Evolutionary conservation across 257 asterid species (phyloP).

Genomic region (Nicotiana paniculata): DNA sequence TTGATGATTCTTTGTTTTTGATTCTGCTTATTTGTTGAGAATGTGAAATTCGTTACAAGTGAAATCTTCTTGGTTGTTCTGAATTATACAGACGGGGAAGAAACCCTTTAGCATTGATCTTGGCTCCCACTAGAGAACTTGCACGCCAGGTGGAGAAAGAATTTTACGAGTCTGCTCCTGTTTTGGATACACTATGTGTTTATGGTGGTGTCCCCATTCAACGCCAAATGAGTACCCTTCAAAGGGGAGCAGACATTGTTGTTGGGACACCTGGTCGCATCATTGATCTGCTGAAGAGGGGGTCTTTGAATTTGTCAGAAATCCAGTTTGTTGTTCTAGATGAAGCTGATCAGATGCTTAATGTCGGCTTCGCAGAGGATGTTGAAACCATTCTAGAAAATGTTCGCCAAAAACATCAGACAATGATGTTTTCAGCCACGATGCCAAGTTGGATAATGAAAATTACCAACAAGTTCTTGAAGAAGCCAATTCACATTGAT

Average conservation of each 20-base stretch:
- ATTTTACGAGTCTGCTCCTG: conserved; percentile 67
- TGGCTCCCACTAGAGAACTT: conserved; percentile 98
- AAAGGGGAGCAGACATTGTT: conserved; percentile 72
- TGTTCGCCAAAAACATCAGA: conserved; percentile 76
- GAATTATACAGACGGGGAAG: conserved; percentile 55
- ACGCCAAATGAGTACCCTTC: conserved; percentile 77
- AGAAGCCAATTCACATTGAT: conserved; percentile 68
- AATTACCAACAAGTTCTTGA: conserved; percentile 77
- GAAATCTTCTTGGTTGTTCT: conserved; percentile 12
- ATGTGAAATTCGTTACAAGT: not conserved
- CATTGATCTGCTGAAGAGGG: conserved; percentile 86
- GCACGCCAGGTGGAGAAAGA: conserved; percentile 92
- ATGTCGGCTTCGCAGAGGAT: conserved; percentile 94
- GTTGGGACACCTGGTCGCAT: conserved; percentile 96
- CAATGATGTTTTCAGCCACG: conserved; percentile 98
- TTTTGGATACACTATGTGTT: conserved; percentile 71
- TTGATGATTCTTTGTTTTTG: not conserved
- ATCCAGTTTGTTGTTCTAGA: conserved; percentile 82
- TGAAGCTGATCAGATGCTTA: conserved; percentile 99
- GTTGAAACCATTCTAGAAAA: conserved; percentile 79
- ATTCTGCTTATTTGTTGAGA: not conserved
- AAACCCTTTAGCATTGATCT: conserved; percentile 64
- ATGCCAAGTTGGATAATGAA: conserved; percentile 91
- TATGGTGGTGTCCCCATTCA: conserved; percentile 85
- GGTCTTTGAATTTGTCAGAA: conserved; percentile 60